A percentile compares a stretch with the other conserved stretches of the same genome.
Evolutionary conservation across 176 grass and related monocot species (phyloP).

Genomic region (Bromus sterilis): DNA sequence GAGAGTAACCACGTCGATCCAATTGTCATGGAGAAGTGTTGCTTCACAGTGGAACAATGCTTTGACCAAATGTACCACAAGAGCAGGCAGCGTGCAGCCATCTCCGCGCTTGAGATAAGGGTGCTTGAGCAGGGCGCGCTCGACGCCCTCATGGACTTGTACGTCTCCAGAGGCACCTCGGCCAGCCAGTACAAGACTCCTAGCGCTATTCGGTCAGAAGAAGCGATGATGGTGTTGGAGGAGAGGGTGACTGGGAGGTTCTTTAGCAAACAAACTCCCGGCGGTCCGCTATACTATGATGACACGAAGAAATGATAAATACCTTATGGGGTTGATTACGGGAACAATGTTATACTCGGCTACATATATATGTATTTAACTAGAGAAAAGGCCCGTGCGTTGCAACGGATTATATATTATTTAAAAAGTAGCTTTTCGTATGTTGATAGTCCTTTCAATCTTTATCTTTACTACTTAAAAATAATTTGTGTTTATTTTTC

Average conservation of each 20-base stretch:
- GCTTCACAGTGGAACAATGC: neutral
- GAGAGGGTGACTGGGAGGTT: neutral
- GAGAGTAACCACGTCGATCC: neutral
- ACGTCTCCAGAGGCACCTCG: neutral
- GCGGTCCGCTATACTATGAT: neutral
- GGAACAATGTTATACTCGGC: too few relatives aligned
- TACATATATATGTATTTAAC: too few relatives aligned
- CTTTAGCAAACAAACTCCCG: neutral
- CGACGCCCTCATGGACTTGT: slow-evolving; percentile 4
- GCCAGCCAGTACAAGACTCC: neutral
- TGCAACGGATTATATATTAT: too few relatives aligned
- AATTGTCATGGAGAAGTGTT: neutral
- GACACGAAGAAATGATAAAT: too few relatives aligned
- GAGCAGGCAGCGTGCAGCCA: neutral
- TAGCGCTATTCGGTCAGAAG: neutral
- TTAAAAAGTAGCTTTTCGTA: too few relatives aligned
- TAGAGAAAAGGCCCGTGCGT: too few relatives aligned
- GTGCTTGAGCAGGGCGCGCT: neutral
- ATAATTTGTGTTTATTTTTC: too few relatives aligned
- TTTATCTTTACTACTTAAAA: too few relatives aligned
- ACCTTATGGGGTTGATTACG: too few relatives aligned
- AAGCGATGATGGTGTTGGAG: neutral
- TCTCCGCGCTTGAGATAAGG: neutral
- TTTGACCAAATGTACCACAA: neutral
- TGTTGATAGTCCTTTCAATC: too few relatives aligned